phyloP scores from a whole-genome alignment of 768 basidiomycete species.

The Leccinellum albellum region DNA sequence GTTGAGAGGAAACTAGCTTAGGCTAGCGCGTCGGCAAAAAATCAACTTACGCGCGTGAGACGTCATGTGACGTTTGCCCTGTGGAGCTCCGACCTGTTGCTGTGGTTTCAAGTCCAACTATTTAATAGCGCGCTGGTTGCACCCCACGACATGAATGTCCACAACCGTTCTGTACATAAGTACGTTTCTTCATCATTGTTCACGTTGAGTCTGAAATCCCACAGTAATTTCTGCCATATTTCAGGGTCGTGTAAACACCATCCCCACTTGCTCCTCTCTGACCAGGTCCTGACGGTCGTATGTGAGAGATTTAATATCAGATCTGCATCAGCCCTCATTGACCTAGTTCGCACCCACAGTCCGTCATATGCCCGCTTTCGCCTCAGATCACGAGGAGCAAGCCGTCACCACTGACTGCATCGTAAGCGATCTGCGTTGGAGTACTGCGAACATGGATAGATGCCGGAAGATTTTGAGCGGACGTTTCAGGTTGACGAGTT shows the following conservation, averaged over 20 bases:
- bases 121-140: not conserved
- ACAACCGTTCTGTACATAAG: too few relatives aligned
- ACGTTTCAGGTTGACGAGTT: not conserved
- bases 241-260: not conserved
- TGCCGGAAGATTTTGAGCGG: not conserved
- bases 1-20: not conserved
- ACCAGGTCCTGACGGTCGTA: not conserved
- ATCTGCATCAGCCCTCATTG: not conserved
- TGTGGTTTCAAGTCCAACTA: not conserved
- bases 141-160: too few relatives aligned
- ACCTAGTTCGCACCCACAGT: conserved; percentile 4
- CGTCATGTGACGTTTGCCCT: conserved; percentile 22
- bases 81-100: not conserved
- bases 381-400: not conserved
- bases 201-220: not conserved
- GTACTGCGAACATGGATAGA: not conserved
- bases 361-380: conserved; percentile 10
- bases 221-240: not conserved
- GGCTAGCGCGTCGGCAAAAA: conserved; percentile 15
- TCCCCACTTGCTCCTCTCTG: not conserved
- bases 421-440: not conserved
- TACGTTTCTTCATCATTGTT: not conserved
- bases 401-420: not conserved
- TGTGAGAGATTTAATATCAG: not conserved
- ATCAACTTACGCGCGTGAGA: conserved; percentile 27